Evolutionary conservation across 768 basidiomycete genomes (phyloP).

Genomic region (Steccherinum ochraceum): DNA sequence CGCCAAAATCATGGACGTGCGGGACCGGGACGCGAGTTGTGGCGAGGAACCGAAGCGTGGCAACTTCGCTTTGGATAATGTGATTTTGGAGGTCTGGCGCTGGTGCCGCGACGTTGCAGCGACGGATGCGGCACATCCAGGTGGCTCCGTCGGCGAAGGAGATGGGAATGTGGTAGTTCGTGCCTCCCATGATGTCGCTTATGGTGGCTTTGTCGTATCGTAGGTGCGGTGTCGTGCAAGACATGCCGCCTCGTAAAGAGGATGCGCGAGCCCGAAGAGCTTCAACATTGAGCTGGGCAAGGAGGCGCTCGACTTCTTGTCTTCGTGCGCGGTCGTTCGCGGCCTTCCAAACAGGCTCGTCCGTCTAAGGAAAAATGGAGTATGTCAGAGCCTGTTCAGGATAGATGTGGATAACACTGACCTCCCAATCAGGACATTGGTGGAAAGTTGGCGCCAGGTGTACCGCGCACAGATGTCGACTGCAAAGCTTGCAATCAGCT

Average conservation of each 20-base stretch:
- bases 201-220: neutral
- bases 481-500: neutral
- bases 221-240: neutral
- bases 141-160: neutral
- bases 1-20: slow-evolving; percentile 1
- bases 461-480: neutral
- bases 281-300: neutral
- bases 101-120: neutral
- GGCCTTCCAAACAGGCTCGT: neutral
- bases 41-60: slow-evolving; percentile 5
- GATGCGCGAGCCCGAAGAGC: neutral
- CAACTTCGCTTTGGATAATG: slow-evolving; percentile 5
- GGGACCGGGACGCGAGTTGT: slow-evolving; percentile 3
- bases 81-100: neutral
- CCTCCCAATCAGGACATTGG: slow-evolving; percentile 2
- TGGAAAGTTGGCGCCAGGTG: neutral
- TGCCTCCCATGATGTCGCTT: slow-evolving; percentile 1
- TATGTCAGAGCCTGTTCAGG: neutral
- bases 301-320: neutral
- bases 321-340: neutral
- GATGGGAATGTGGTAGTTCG: slow-evolving; percentile 3
- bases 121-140: slow-evolving; percentile 6
- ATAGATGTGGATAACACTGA: neutral
- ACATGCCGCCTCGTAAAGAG: neutral
- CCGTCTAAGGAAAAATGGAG: neutral